These are phyloP conservation scores for Pseudonitzschia delicatissima DNA, from an alignment of 108 stramenopile species.

Conservation along the genomic window DNA sequence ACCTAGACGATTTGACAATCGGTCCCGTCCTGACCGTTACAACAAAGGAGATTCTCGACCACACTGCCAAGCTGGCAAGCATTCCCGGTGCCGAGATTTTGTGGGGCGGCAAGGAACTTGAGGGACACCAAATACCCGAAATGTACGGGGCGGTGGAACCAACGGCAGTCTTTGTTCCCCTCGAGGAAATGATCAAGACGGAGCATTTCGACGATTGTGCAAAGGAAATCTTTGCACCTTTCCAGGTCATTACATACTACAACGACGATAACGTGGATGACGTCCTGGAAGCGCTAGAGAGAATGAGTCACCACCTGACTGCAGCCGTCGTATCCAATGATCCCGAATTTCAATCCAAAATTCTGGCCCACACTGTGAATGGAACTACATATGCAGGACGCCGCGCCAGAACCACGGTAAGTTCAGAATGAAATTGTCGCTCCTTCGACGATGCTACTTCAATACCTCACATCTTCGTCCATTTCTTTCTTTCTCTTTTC, in stretches of 20 bases:
- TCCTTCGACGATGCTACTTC: neutral
- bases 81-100: conserved; percentile 88
- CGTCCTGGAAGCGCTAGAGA: conserved; percentile 89
- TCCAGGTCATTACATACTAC: conserved; percentile 94
- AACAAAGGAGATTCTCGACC: conserved; percentile 79
- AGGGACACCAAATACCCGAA: conserved; percentile 81
- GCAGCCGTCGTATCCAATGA: conserved; percentile 98
- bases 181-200: conserved; percentile 86
- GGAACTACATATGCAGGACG: conserved; percentile 96
- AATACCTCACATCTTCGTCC: neutral
- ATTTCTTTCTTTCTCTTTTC: neutral
- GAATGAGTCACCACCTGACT: conserved; percentile 94
- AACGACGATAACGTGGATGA: conserved; percentile 64
- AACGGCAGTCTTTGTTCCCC: conserved; percentile 94
- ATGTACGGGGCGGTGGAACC: conserved; percentile 96
- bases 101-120: conserved; percentile 91
- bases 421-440: neutral
- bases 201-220: conserved; percentile 79
- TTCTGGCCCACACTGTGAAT: conserved; percentile 94
- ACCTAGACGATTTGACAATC: conserved; percentile 83
- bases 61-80: conserved; percentile 65
- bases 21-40: conserved; percentile 95
- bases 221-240: conserved; percentile 96
- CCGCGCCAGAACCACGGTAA: conserved; percentile 92
- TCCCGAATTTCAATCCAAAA: conserved; percentile 70